phyloP scores from a whole-genome alignment of 148 eudicot species.

The Rhododendron molle region DNA sequence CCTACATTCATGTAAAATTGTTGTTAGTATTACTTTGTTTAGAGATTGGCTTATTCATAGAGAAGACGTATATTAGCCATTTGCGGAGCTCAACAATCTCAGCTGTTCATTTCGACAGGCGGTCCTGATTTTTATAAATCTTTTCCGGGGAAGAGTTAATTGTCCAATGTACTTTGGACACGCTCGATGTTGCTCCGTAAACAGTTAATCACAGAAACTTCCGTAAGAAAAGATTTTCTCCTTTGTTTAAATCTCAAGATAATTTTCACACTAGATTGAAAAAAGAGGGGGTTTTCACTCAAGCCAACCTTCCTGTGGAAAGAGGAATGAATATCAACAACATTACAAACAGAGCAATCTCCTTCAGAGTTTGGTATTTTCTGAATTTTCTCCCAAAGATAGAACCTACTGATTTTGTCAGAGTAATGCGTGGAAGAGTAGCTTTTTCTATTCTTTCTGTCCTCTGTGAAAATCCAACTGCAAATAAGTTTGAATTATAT shows the following conservation, averaged over 20 bases:
- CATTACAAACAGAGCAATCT: neutral
- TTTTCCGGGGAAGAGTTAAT: too few relatives aligned
- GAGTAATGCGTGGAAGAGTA: neutral
- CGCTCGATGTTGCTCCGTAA: too few relatives aligned
- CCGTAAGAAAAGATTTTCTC: too few relatives aligned
- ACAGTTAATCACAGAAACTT: too few relatives aligned
- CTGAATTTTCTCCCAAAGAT: neutral
- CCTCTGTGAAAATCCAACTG: conserved; percentile 11
- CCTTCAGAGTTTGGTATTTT: neutral
- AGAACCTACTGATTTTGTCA: neutral
- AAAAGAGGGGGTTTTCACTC: neutral
- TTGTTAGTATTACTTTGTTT: too few relatives aligned
- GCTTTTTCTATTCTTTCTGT: neutral
- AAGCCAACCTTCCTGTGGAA: neutral
- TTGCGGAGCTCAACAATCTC: too few relatives aligned
- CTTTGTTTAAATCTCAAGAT: neutral
- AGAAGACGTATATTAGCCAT: too few relatives aligned
- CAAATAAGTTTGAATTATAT: conserved; percentile 43
- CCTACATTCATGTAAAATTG: too few relatives aligned
- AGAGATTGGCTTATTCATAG: too few relatives aligned
- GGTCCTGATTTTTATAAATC: too few relatives aligned
- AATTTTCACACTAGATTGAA: neutral
- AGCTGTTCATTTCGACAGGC: too few relatives aligned
- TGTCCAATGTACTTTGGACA: too few relatives aligned
- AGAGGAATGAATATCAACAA: neutral